phyloP scores from a whole-genome alignment of 805 yeast species.

The Metschnikowia lunata region DNA sequence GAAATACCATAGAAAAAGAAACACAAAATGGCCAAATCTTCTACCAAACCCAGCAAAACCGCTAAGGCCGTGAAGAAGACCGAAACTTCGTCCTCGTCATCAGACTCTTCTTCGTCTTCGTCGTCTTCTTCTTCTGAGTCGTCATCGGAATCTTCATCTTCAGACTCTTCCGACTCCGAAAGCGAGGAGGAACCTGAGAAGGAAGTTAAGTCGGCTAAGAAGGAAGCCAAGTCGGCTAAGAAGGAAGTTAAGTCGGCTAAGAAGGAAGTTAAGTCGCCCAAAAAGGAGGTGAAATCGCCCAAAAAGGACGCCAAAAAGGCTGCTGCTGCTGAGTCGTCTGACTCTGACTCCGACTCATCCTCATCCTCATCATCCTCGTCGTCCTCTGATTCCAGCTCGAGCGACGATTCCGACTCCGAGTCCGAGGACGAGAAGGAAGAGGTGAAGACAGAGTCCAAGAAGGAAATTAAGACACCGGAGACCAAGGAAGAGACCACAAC shows the following conservation, averaged over 20 bases:
- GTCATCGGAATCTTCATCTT: slow-evolving; percentile 8
- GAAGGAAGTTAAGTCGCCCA: not conserved
- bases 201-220: slow-evolving; percentile 17
- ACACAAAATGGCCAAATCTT: slow-evolving; percentile 37
- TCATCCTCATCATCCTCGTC: slow-evolving; percentile 20
- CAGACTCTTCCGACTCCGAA: slow-evolving; percentile 19
- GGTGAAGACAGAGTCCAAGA: slow-evolving; percentile 7
- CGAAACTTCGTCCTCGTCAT: slow-evolving; percentile 5
- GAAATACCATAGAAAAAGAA: not conserved
- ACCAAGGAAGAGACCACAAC: slow-evolving; percentile 15
- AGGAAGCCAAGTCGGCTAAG: slow-evolving; percentile 3
- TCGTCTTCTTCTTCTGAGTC: slow-evolving; percentile 15
- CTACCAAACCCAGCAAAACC: slow-evolving; percentile 21
- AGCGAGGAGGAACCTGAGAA: slow-evolving; percentile 18
- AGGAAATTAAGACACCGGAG: slow-evolving; percentile 12
- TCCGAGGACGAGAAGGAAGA: slow-evolving; percentile 21
- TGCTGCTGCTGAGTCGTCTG: slow-evolving; percentile 5
- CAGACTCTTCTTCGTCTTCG: slow-evolving; percentile 17
- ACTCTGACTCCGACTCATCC: slow-evolving; percentile 20
- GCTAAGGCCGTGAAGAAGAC: slow-evolving; percentile 11
- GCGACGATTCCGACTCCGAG: slow-evolving; percentile 22
- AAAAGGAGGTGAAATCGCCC: slow-evolving; percentile 6
- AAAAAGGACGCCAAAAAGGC: slow-evolving; percentile 14
- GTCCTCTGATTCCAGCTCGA: slow-evolving; percentile 24
- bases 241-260: not conserved